Evolutionary conservation across 83 land plant species (phyloP).

Genomic region (Thuja plicata): DNA sequence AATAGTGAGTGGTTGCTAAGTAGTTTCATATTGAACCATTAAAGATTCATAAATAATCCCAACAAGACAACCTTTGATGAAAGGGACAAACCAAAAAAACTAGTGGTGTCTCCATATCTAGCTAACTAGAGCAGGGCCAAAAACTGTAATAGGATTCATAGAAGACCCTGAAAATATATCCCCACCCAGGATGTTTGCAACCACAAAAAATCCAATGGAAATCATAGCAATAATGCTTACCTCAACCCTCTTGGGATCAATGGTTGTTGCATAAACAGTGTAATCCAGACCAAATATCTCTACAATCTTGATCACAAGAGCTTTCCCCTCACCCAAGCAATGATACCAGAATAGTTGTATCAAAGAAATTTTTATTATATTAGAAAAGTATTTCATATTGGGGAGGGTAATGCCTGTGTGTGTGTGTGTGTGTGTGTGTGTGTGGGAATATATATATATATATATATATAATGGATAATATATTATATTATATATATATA

Average conservation of each 20-base stretch:
- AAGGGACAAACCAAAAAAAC: slow-evolving; percentile 54
- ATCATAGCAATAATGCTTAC: slow-evolving; percentile 39
- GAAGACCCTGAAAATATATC: slow-evolving; percentile 49
- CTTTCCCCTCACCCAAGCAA: slow-evolving; percentile 18
- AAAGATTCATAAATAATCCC: slow-evolving; percentile 16
- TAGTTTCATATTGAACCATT: not conserved
- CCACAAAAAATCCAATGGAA: slow-evolving; percentile 50
- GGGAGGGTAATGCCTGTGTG: no score
- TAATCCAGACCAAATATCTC: slow-evolving; percentile 38
- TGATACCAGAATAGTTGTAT: no score
- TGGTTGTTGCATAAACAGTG: slow-evolving; percentile 50
- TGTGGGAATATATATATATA: no score
- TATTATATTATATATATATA: no score
- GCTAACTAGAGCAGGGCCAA: slow-evolving; percentile 49
- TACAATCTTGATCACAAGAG: slow-evolving; percentile 33
- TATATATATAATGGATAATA: no score
- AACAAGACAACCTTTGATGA: slow-evolving; percentile 41
- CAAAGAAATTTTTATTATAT: no score
- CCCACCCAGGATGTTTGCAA: slow-evolving; percentile 43
- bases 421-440: no score
- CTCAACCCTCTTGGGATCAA: slow-evolving; percentile 42
- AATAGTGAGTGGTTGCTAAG: not conserved
- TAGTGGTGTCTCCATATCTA: slow-evolving; percentile 44
- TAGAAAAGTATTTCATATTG: no score
- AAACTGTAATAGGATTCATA: slow-evolving; percentile 46